A percentile compares a stretch with the other conserved stretches of the same genome.
Conservation (phyloP, 2,329 filamentous ascomycete species). For the Periconia macrospinosa region DNA sequence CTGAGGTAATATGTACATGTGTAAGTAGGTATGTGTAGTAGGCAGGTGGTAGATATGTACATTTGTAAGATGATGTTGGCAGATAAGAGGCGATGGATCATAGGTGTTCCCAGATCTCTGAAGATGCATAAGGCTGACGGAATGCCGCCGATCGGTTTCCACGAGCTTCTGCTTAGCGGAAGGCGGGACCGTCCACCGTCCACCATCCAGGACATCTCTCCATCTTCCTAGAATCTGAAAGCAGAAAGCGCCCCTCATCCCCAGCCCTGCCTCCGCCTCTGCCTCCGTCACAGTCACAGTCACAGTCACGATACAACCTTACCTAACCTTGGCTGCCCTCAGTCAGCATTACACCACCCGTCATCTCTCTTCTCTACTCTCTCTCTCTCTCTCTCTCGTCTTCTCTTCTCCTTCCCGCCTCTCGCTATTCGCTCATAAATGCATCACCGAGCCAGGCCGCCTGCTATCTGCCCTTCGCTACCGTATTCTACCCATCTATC, state of each 20-base stretch:
- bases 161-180: neutral
- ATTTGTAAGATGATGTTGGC: too few relatives aligned
- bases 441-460: neutral
- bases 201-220: neutral
- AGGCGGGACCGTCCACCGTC: neutral
- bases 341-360: neutral
- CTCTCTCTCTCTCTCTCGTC: neutral
- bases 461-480: constrained; percentile 20
- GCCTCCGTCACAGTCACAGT: too few relatives aligned
- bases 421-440: neutral
- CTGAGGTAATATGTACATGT: too few relatives aligned
- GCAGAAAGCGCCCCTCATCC: neutral
- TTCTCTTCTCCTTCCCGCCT: neutral
- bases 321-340: too few relatives aligned
- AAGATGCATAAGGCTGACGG: neutral
- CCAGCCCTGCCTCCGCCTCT: neutral
- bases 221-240: too few relatives aligned
- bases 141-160: neutral
- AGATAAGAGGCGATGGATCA: neutral
- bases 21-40: too few relatives aligned
- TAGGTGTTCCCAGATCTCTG: neutral
- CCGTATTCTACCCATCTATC: constrained; percentile 19
- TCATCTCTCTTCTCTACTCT: neutral
- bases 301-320: neutral
- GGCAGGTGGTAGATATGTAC: too few relatives aligned